Percentiles rank a stretch among this genome's conserved stretches.
phyloP scores from a whole-genome alignment of 345 rosid genomes.

The Brassica nigra region DNA sequence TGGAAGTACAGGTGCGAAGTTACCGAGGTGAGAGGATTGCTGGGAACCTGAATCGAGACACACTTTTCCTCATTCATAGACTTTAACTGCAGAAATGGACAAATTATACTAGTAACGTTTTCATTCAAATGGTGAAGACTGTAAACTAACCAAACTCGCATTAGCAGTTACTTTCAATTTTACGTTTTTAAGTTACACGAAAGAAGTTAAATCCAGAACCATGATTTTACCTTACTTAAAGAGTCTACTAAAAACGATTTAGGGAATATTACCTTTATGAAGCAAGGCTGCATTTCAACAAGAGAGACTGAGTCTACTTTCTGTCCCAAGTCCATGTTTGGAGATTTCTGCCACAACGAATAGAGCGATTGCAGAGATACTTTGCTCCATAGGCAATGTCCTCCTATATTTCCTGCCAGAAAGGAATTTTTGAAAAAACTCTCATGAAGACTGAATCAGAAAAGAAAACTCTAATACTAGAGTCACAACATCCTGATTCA shows the following conservation, averaged over 20 bases:
- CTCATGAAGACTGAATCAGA: slow-evolving; percentile 3
- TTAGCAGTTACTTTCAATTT: slow-evolving; percentile 18
- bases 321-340: slow-evolving; percentile 80
- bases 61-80: slow-evolving; percentile 64
- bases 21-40: slow-evolving; percentile 62
- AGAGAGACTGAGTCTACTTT: slow-evolving; percentile 65
- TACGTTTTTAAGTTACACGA: slow-evolving; percentile 7
- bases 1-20: slow-evolving; percentile 29
- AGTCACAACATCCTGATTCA: slow-evolving; percentile 21
- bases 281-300: slow-evolving; percentile 75
- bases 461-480: slow-evolving; percentile 19
- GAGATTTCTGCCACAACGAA: slow-evolving; percentile 76
- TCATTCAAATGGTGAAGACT: not conserved
- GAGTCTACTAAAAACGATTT: not conserved
- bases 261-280: slow-evolving; percentile 65
- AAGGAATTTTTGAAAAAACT: not conserved
- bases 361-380: slow-evolving; percentile 73
- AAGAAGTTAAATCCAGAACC: slow-evolving; percentile 15
- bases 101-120: slow-evolving; percentile 6
- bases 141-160: not conserved
- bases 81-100: slow-evolving; percentile 58
- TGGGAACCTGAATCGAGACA: slow-evolving; percentile 70
- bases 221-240: slow-evolving; percentile 3
- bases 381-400: slow-evolving; percentile 79
- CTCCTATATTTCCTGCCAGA: slow-evolving; percentile 75